These are phyloP conservation scores for Veloboletus limbatus DNA, from an alignment of 1,284 basidiomycete genomes.

Conservation along the genomic window DNA sequence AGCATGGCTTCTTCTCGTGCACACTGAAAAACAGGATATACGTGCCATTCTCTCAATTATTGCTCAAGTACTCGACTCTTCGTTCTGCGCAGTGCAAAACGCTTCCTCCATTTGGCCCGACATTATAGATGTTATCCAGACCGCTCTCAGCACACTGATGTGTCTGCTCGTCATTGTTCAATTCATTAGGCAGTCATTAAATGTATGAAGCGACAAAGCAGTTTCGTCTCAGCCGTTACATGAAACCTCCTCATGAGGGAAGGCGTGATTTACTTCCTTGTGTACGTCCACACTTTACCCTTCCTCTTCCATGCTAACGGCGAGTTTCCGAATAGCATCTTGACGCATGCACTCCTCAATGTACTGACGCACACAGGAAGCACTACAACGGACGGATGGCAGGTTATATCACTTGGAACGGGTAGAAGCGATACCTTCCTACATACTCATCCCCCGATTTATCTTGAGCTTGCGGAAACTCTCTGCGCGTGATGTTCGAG, in stretches of 20 bases:
- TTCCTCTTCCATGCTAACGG: neutral
- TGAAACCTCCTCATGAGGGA: neutral
- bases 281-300: neutral
- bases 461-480: too few relatives aligned
- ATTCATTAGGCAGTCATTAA: neutral
- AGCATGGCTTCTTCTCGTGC: too few relatives aligned
- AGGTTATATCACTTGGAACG: too few relatives aligned
- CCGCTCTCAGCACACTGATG: neutral
- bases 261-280: neutral
- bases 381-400: neutral
- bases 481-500: too few relatives aligned
- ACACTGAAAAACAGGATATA: too few relatives aligned
- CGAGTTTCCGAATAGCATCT: neutral
- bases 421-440: too few relatives aligned
- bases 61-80: too few relatives aligned
- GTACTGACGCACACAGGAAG: neutral
- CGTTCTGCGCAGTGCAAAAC: too few relatives aligned
- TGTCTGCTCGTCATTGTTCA: neutral
- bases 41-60: too few relatives aligned
- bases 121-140: too few relatives aligned
- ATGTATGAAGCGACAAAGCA: neutral
- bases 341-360: neutral
- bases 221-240: neutral
- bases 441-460: too few relatives aligned
- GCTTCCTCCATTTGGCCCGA: too few relatives aligned